Conservation (phyloP, 352 stramenopile species). For the Paralagenidium karlingii region DNA sequence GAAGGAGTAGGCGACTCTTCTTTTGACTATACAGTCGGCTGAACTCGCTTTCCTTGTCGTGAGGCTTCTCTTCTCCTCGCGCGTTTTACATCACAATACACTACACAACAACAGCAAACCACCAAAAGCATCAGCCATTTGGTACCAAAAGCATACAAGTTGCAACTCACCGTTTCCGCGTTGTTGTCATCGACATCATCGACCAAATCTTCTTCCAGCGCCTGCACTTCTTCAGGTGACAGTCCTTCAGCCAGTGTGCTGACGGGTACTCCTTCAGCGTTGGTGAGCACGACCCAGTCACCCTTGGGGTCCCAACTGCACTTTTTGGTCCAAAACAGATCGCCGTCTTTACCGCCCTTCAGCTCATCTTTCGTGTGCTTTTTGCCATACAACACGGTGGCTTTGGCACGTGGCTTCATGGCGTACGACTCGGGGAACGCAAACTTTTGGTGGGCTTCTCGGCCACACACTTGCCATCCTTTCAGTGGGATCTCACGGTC, state of each 20-base stretch:
- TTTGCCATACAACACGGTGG: constrained; percentile 71
- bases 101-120: background rate
- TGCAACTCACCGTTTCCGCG: background rate
- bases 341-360: constrained; percentile 52
- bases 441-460: constrained; percentile 47
- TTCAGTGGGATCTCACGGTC: constrained; percentile 36
- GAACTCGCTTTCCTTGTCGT: too few species aligned
- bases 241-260: constrained; percentile 51
- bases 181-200: background rate
- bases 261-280: constrained; percentile 49
- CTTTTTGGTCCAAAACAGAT: constrained; percentile 70
- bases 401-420: constrained; percentile 48
- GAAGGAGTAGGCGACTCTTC: too few species aligned
- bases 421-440: constrained; percentile 52
- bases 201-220: constrained; percentile 22
- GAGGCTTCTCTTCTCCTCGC: too few species aligned
- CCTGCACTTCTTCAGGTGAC: constrained; percentile 38
- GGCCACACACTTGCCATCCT: constrained; percentile 51
- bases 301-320: constrained; percentile 57
- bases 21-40: too few species aligned
- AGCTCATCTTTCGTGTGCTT: constrained; percentile 62
- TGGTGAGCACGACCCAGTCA: constrained; percentile 54
- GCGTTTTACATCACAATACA: constrained; percentile 1
- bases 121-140: background rate
- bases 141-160: background rate